Percentiles rank a stretch among this genome's conserved stretches.
These are phyloP conservation scores for Brassica hybrid DNA, from an alignment of 441 rosid genomes.

Conservation along the genomic window DNA sequence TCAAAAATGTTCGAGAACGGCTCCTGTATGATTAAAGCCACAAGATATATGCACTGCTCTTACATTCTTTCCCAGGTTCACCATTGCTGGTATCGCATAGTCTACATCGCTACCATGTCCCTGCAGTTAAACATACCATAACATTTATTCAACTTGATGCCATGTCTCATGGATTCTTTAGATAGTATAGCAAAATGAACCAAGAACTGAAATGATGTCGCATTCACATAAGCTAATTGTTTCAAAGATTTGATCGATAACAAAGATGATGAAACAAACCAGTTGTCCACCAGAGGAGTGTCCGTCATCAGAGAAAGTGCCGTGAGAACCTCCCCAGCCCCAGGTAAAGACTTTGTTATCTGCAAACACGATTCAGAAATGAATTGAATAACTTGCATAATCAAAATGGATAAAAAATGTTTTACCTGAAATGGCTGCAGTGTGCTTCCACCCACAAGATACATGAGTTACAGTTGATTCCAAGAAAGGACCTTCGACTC, in stretches of 20 bases:
- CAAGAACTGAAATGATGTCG: background rate
- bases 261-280: constrained; percentile 55
- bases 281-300: constrained; percentile 93
- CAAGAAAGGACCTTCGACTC: constrained; percentile 74
- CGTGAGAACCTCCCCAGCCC: constrained; percentile 98
- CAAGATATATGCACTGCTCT: constrained; percentile 81
- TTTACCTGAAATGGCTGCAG: constrained; percentile 88
- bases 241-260: constrained; percentile 16
- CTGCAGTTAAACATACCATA: constrained; percentile 45
- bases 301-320: constrained; percentile 86
- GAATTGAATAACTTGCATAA: constrained; percentile 5
- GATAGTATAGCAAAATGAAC: background rate
- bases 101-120: constrained; percentile 95
- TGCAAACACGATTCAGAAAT: constrained; percentile 42
- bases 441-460: constrained; percentile 99
- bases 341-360: constrained; percentile 83
- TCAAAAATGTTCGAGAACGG: constrained; percentile 62
- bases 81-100: constrained; percentile 58
- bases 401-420: background rate
- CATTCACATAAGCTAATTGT: background rate
- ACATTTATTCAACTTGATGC: background rate
- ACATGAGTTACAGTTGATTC: constrained; percentile 74
- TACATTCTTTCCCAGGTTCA: constrained; percentile 56
- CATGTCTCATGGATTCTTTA: background rate
- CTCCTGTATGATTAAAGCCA: constrained; percentile 93